Base-by-base conservation (phyloP, 2,329 filamentous ascomycete genomes). In the Metarhizium rileyi region DNA sequence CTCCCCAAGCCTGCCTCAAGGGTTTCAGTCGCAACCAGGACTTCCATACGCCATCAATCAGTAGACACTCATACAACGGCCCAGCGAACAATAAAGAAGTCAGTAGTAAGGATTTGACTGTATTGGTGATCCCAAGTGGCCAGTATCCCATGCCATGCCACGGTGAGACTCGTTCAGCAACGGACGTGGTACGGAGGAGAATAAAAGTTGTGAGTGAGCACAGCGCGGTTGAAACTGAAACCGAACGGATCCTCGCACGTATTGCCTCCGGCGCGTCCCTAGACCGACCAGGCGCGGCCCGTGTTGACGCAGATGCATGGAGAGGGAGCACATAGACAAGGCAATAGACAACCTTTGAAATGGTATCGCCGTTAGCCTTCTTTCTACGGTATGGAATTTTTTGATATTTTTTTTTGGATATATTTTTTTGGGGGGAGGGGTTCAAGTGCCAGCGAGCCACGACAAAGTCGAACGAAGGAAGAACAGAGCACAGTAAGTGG, bases 241-340 rank as follows among this genome's bases (percentile, higher is more conserved):
- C 91, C 48, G 84, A 86, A 50, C 84, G 78, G 59, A 95, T 85
- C 57, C 93, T 84, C 50, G 88, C 87, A 57, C 84, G 84, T 69
- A 98, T 97, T 46, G 94, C 89, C 10, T 86, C 84, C 9, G 90
- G 89, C 26, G 88, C 85, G 78, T 97, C 90, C 62, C 93, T 83
- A 53, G 87, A 87, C 26, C 94, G 78, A 49, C 77, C 80, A 25
- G 81, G 77, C 7, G 88, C 93, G 6, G 90, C 90, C 47, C 90
- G 81, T 5, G 91, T 94, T 20, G 81, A 77, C 4, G 81, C 68
- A 20, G 85, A 93, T 55, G 91, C 74, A 72, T 98, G 96, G 68
- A 97, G 89, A 23, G 93, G 91, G 3, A 87, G 72, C 59, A 98
- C 87, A 70, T 97, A 98, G 70, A 89, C 70, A 58, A 90, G 66